Evolutionary conservation across 257 asterid species (phyloP).

Genomic region (Scutellaria barbata): DNA sequence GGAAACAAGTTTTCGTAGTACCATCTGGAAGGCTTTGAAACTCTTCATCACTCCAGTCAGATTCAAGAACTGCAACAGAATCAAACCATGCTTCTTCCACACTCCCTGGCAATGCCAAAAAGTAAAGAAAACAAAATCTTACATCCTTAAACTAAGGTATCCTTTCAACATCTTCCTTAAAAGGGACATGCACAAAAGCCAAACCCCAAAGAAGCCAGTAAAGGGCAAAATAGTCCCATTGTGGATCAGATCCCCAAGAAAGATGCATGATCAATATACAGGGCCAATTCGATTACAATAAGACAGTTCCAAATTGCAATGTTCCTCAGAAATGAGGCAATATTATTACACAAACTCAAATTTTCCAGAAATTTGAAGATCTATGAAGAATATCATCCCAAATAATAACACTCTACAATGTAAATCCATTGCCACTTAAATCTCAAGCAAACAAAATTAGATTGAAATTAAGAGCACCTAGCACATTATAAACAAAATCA

Average conservation of each 20-base stretch:
- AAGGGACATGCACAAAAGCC: neutral
- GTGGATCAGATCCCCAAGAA: neutral
- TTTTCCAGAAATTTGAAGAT: neutral
- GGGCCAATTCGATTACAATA: neutral
- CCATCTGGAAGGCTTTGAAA: slow-evolving; percentile 87
- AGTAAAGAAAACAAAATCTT: neutral
- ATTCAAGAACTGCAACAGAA: slow-evolving; percentile 69
- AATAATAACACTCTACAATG: neutral
- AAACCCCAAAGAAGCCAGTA: neutral
- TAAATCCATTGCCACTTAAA: neutral
- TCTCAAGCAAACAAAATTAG: neutral
- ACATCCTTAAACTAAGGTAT: neutral
- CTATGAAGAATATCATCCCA: neutral
- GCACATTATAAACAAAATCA: slow-evolving; percentile 5
- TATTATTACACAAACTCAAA: neutral
- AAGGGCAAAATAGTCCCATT: neutral
- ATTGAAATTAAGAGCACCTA: neutral
- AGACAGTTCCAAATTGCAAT: neutral
- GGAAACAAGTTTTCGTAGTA: slow-evolving; percentile 25
- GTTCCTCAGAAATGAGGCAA: neutral
- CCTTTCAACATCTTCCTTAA: neutral
- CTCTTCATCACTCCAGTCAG: slow-evolving; percentile 84
- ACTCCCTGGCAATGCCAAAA: slow-evolving; percentile 46
- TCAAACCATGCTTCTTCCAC: slow-evolving; percentile 86
- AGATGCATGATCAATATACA: neutral